Evolutionary conservation across 1,284 basidiomycete species (phyloP).

Genomic region (Fistulinella cinereoalba): DNA sequence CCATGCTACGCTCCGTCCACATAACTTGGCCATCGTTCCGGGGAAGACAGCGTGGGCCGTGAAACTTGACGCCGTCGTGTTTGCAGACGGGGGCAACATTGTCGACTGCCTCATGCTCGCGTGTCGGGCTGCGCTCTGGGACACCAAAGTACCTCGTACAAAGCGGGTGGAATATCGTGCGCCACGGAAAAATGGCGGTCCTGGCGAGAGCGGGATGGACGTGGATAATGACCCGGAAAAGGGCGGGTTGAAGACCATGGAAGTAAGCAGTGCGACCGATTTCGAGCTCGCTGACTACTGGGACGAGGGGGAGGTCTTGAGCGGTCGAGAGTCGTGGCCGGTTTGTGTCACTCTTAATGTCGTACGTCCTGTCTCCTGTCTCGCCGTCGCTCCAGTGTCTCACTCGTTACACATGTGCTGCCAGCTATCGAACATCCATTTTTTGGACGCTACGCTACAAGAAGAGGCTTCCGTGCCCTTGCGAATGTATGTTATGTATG

Average conservation of each 20-base stretch:
- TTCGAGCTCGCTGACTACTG: constrained; percentile 82
- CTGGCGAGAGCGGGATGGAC: constrained; percentile 45
- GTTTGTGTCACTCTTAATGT: constrained; percentile 73
- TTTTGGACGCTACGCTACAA: constrained; percentile 62
- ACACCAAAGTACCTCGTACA: constrained; percentile 75
- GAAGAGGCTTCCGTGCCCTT: constrained; percentile 64
- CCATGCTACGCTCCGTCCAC: constrained; percentile 59
- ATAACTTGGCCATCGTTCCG: constrained; percentile 60
- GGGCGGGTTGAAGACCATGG: constrained; percentile 52
- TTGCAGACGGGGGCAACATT: constrained; percentile 70
- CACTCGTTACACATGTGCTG: not conserved
- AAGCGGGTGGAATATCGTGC: constrained; percentile 57
- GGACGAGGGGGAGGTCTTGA: constrained; percentile 73
- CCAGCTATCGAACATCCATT: constrained; percentile 55
- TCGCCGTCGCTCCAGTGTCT: not conserved
- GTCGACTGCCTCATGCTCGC: constrained; percentile 76
- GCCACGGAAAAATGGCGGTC: constrained; percentile 30
- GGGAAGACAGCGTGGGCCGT: constrained; percentile 67
- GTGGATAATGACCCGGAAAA: constrained; percentile 40
- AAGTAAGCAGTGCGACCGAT: constrained; percentile 48
- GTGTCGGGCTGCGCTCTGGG: constrained; percentile 71
- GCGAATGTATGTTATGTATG: constrained; percentile 58
- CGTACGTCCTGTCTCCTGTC: constrained; percentile 39
- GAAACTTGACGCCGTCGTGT: constrained; percentile 65
- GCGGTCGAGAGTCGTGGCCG: constrained; percentile 63